Base-by-base conservation (phyloP, 2,329 filamentous ascomycete genomes). In the Pyrenochaeta sp. region DNA sequence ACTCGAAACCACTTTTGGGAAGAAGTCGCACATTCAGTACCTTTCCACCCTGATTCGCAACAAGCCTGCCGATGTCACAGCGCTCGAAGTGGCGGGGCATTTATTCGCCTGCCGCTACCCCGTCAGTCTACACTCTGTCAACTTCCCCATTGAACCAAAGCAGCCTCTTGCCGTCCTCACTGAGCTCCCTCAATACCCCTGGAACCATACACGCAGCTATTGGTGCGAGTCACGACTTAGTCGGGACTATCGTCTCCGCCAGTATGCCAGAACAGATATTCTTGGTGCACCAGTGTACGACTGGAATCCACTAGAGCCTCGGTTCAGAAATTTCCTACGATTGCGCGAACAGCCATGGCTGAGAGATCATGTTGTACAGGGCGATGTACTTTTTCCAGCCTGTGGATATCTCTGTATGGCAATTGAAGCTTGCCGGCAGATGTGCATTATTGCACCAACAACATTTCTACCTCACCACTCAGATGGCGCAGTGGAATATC, bases 151-250 rank as follows among this genome's bases (percentile, higher is more conserved):
- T 27, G 52, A 62, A n/a, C 42, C 56, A 5, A 61, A 56, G 8
- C 46, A 56, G 15, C 9, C 52, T 12, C 40, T 54, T 13, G 52
- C 54, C 3, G 50, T 56, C 3, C 56, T 55, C 10, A 63, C 56
- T 1, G 61, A 71, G 25, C 69, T 78, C 1, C 75, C 77, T 3
- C 59, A 59, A 3, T 79, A 78, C 42, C 58, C 66, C 0, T 79
- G 73, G 69, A 73, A 77, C 52, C 74, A 77, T 53, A 56, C 65
- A 3, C 63, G 58, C 7, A 53, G 58, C 12, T 74, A 71, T 58
- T 77, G 72, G 72, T 54, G 54, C 36, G 70, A 73, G 45, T 56
- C 65, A 3, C 54, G 65, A 2, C 45, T 67, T 9, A 69, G 61
- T 39, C 57, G 58, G 13, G 58, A 61, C 9, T 59, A 64, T 36